Conservation (phyloP, 164 flowering plant genomes). For the Nelumbo lutea region DNA sequence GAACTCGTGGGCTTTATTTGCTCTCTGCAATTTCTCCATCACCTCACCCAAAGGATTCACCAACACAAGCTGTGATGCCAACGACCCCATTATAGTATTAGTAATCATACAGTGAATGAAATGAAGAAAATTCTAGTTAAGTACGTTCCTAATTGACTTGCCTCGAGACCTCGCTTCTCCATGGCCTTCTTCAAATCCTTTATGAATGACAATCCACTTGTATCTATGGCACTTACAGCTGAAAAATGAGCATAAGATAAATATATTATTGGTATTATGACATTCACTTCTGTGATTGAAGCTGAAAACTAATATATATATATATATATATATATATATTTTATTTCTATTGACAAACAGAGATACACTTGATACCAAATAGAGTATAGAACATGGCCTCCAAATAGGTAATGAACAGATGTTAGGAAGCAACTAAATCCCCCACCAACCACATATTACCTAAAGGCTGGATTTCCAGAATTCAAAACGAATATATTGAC, state of each 20-base stretch:
- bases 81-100: background rate
- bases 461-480: no score
- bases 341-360: no score
- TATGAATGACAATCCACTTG: constrained; percentile 61
- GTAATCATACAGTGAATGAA: background rate
- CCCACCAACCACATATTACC: no score
- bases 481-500: no score
- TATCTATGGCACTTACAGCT: constrained; percentile 81
- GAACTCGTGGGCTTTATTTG: constrained; percentile 40
- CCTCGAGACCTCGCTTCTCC: constrained; percentile 54
- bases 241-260: constrained; percentile 15
- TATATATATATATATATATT: no score
- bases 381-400: no score
- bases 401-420: no score
- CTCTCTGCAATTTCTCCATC: constrained; percentile 58
- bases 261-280: no score
- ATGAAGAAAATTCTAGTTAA: background rate
- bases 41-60: constrained; percentile 86
- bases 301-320: no score
- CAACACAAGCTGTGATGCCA: constrained; percentile 54
- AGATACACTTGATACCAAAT: no score
- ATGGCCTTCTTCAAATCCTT: constrained; percentile 53
- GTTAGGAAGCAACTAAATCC: no score
- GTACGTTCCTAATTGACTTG: constrained; percentile 11
- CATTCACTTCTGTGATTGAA: no score